Evolutionary conservation across 345 rosid genomes (phyloP), one percentile per base, ranked within the genome.

Genomic region (Rubroshorea leprosula): DNA sequence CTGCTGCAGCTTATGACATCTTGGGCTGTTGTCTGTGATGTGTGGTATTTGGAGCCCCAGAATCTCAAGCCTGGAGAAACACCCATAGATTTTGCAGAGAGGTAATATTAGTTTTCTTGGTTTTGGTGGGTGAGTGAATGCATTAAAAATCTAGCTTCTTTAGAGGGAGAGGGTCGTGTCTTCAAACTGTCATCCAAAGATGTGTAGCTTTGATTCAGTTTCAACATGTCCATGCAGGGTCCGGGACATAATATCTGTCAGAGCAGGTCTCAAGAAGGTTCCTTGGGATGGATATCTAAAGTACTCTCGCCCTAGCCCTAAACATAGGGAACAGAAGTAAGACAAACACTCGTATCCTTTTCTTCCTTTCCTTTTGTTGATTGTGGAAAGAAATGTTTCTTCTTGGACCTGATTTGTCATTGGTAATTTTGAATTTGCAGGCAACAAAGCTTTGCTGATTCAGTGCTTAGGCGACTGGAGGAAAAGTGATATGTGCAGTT

Each of bases 21-120:
- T 13, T 94, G 99, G 99, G 97, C 99, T 57, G 99, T 94, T 63
- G 99, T 94, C 68, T 93, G 99, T 79, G 99, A 94, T 43, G 96
- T 94, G 29, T 94, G 99, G 97, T 94, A 87, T 70, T 76, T 94
- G 73, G 99, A 90, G 74, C 96, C 99, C 20, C 97, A 94, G 64
- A 87, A 69, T 39, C 68, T 87, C 64, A 85, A 60, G 75, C 85
- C 89, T 12, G 95, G 95, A 45, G 99, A 94, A 76, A 87, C 97
- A 19, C 63, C 87, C 38, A 90, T 94, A 47, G 97, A 87, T 58
- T 94, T 94, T 85, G 99, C 99, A 22, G 99, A 94, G 84, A 87
- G 97, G 99, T 87, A 66, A 63, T 31, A 17, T 49, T 59, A 38
- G 24, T 52, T 52, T 26, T 57, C 31, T 21, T 50, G 19, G 49